Base-by-base conservation (phyloP, 2,329 filamentous ascomycete species). In the Exophiala xenobiotica region DNA sequence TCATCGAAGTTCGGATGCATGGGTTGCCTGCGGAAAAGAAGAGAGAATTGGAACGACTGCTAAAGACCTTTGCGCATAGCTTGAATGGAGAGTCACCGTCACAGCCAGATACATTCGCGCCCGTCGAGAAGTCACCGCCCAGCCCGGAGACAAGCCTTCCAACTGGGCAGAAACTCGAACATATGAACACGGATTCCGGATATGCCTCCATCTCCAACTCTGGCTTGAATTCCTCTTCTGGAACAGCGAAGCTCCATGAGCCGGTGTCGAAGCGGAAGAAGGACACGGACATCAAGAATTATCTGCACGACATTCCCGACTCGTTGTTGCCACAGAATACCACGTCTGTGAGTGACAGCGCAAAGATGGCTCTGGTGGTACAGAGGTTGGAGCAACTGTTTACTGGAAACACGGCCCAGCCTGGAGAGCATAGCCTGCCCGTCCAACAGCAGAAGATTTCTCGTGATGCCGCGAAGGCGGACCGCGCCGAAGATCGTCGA, bases 1-100 rank as follows among this genome's bases (percentile, higher is more conserved):
- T 95, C 0, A 92, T 95, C 61, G 90, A 95, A 65, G 82, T 95
- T 54, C 86, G 88, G 60, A 79, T 91, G 23, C 88, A 93, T 61
- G 83, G 85, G 0, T 68, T 95, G 33, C 80, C 87, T 0, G 77
- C 81, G 40, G 77, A 81, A 43, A 91, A 90, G 71, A 90, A 87
- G 68, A 78, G 83, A 51, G 88, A 93, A 57, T 68, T 95, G 16
- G 88, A 95, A 64, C 80, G 84, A 5, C 82, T 84, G 0, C 70
- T 95, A 7, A 80, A 83, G 1, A 79, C 75, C 20, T 75, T 91
- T 3, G 78, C 83, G 16, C 70, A 72, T 1, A 69, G 68, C 39
- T 20, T 64, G 41, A 53, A 35, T 42, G 46, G 39, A 3, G 43
- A 46, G 11, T 38, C 45, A 4, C 29, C 52, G 9, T 55, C 56